Evolutionary conservation across 2,329 filamentous ascomycete species (phyloP).

Genomic region (Metarhizium rileyi): DNA sequence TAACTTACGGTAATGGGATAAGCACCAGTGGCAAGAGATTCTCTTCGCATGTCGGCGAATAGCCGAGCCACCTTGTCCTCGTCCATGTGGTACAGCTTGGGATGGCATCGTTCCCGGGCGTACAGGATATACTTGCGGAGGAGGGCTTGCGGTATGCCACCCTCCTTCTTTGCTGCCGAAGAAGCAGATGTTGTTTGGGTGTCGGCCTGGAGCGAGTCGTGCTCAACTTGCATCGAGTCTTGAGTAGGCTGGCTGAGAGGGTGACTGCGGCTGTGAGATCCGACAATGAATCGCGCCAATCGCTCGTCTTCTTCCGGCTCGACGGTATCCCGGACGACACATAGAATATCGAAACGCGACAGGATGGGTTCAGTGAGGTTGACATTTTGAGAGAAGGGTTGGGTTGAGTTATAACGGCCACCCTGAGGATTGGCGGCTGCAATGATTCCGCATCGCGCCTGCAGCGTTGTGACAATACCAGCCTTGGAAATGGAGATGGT

Average conservation of each 20-base stretch:
- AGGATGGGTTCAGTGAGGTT: constrained; percentile 94
- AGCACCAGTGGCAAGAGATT: constrained; percentile 85
- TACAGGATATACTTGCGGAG: constrained; percentile 96
- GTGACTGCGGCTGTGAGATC: constrained; percentile 86
- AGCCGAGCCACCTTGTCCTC: constrained; percentile 92
- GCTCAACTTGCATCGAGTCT: constrained; percentile 54
- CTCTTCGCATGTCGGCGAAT: constrained; percentile 92
- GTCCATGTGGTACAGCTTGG: constrained; percentile 95
- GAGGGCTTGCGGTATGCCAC: constrained; percentile 81
- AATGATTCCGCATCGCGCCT: constrained; percentile 92
- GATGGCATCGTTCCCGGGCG: constrained; percentile 76
- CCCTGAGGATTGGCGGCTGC: constrained; percentile 95
- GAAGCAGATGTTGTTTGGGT: constrained; percentile 18
- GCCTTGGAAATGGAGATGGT: constrained; percentile 99
- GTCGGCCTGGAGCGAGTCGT: constrained; percentile 36
- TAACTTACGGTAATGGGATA: constrained; percentile 90
- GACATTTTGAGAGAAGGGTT: constrained; percentile 93
- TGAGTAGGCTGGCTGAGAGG: constrained; percentile 44
- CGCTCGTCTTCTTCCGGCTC: constrained; percentile 89
- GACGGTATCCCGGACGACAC: constrained; percentile 90
- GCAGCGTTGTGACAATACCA: constrained; percentile 92
- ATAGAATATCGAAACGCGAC: constrained; percentile 95
- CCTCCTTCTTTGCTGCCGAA: constrained; percentile 31
- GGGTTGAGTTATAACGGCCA: constrained; percentile 91
- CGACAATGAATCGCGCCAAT: constrained; percentile 87